Evolutionary conservation across 108 stramenopile species (phyloP).

Genomic region (Skeletonema menzelii): DNA sequence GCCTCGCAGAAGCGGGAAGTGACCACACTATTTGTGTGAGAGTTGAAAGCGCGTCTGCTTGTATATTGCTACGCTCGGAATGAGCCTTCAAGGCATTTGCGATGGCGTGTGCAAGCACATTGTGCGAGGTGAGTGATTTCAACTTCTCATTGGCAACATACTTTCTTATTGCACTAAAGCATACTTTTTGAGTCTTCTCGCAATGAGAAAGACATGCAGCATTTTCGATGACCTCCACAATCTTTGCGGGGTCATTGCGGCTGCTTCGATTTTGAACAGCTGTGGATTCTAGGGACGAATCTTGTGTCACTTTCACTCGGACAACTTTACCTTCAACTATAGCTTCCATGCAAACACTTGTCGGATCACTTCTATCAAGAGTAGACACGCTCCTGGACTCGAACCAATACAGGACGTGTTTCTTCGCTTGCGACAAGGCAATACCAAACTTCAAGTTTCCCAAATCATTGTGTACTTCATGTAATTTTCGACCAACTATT

Average conservation of each 20-base stretch:
- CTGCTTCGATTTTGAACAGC: background rate
- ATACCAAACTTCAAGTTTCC: background rate
- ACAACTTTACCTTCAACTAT: background rate
- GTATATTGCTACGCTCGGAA: background rate
- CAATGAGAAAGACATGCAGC: background rate
- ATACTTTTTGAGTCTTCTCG: constrained; percentile 3
- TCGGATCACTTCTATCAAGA: background rate
- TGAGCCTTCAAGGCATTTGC: constrained; percentile 18
- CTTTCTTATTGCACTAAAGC: constrained; percentile 10
- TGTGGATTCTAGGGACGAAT: background rate
- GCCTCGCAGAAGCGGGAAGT: background rate
- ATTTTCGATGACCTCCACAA: background rate
- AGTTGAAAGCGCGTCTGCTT: constrained; percentile 23
- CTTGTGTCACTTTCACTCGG: background rate
- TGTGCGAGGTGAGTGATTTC: background rate
- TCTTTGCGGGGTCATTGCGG: background rate
- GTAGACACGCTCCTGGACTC: background rate
- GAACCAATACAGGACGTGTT: background rate
- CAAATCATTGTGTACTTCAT: background rate
- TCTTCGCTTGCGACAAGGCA: background rate
- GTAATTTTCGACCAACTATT: background rate
- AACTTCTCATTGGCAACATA: constrained; percentile 2
- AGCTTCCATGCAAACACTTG: background rate
- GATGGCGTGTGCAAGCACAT: constrained; percentile 15
- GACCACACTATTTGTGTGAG: constrained; percentile 26